Evolutionary conservation across 805 yeast genomes (phyloP).

Genomic region (Wickerhamomyces tratensis): DNA sequence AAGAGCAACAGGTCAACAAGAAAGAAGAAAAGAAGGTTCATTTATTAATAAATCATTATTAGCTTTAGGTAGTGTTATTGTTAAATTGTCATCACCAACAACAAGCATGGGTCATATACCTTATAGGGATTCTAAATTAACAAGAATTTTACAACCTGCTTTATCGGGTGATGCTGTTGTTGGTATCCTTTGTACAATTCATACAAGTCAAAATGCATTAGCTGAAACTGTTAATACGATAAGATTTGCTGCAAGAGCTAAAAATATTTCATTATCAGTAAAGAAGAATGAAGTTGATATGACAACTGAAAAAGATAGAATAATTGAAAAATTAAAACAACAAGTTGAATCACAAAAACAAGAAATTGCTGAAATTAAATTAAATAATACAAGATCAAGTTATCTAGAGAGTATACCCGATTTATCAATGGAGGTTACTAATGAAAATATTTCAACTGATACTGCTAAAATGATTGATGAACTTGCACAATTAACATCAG

Average conservation of each 20-base stretch:
- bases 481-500: constrained; percentile 42
- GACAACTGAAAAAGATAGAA: constrained; percentile 34
- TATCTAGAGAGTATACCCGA: constrained; percentile 3
- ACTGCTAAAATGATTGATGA: constrained; percentile 18
- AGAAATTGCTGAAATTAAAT: constrained; percentile 35
- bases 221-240: constrained; percentile 81
- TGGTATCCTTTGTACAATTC: constrained; percentile 80
- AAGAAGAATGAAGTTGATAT: constrained; percentile 33
- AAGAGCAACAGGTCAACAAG: constrained; percentile 53
- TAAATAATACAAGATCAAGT: background rate
- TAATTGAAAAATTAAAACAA: constrained; percentile 44
- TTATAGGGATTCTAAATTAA: constrained; percentile 86
- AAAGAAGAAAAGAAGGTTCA: constrained; percentile 88
- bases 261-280: constrained; percentile 68
- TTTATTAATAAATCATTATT: constrained; percentile 84
- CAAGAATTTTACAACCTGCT: constrained; percentile 86
- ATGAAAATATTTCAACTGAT: constrained; percentile 2
- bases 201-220: constrained; percentile 46
- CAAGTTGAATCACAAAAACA: constrained; percentile 54
- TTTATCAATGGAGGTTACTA: constrained; percentile 1
- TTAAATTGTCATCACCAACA: constrained; percentile 41
- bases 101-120: constrained; percentile 61
- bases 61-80: constrained; percentile 88
- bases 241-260: constrained; percentile 89
- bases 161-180: constrained; percentile 80